Conservation (phyloP, 768 basidiomycete species). For the Cystofilobasidium macerans region DNA sequence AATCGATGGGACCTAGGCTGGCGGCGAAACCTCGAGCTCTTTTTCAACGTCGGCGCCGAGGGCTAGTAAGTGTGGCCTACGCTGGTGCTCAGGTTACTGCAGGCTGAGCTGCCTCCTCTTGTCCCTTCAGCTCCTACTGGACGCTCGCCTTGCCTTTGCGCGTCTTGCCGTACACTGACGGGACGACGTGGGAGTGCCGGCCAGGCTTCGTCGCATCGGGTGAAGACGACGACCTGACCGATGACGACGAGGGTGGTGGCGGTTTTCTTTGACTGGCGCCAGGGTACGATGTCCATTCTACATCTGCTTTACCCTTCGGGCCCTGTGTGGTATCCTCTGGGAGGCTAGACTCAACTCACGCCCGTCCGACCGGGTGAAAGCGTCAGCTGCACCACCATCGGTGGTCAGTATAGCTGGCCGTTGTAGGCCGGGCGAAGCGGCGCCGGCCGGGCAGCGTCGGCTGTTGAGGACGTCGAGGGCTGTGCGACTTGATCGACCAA, state of each 20-base stretch:
- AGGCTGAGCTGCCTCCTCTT: neutral
- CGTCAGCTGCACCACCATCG: no score
- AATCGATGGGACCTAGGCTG: constrained; percentile 89
- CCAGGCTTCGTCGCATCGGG: constrained; percentile 55
- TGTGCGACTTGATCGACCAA: no score
- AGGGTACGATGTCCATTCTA: no score
- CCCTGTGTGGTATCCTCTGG: no score
- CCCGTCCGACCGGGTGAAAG: no score
- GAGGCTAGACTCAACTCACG: no score
- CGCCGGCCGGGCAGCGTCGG: no score
- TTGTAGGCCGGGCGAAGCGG: no score
- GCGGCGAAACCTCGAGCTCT: constrained; percentile 60
- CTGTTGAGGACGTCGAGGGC: no score
- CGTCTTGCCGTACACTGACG: constrained; percentile 71
- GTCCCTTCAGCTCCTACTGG: constrained; percentile 49
- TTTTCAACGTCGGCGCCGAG: constrained; percentile 71
- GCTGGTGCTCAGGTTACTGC: neutral
- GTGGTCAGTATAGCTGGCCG: no score
- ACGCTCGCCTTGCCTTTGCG: constrained; percentile 76
- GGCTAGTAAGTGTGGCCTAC: constrained; percentile 58
- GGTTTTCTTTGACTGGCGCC: constrained; percentile 8
- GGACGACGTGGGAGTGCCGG: constrained; percentile 63
- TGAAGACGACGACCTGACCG: constrained; percentile 69
- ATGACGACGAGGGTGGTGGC: constrained; percentile 48
- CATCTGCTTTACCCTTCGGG: no score